Base-by-base conservation (phyloP, 345 rosid species). In the Citrus sp. region DNA sequence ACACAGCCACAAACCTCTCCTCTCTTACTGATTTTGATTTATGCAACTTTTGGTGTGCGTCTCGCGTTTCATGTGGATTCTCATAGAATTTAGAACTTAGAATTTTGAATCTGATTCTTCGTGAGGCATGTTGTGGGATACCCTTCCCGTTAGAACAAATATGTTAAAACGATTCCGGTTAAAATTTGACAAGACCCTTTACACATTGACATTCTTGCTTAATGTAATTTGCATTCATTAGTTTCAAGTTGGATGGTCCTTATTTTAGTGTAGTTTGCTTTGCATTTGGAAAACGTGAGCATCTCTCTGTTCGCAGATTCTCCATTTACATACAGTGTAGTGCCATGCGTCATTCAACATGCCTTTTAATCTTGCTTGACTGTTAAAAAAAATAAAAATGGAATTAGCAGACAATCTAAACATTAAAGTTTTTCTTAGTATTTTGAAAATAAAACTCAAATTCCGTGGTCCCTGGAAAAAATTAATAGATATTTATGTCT, bases 31-130 rank as follows among this genome's bases (percentile, higher is more conserved):
- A 32, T 72, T 1, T 35, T 27, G 6, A 22, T 27, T n/a, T 22
- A 19, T 42, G 7, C n/a, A 35, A 72, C 66, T 58, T 72, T 49
- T 37, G 35, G 32, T 16, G 66, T 14, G 51, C 51, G 51, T 46
- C 51, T 6, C 35, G 25, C 27, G 32, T n/a, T 7, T 21, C 7
- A 9, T 35, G 18, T 54, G 58, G 68, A 21, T 54, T 67, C 18
- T 25, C 25, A 67, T 35, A 2, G 56, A 55, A 55, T 19, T 67
- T 54, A 5, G 56, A 55, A 55, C 10, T 67, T 54, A 5, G 56
- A 55, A 55, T 19, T 67, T 67, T 25, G 79, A 67, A 55, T 25
- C 79, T 24, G 79, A 77, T 67, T 56, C 79, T n/a, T 25, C 2
- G 21, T 6, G 14, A 64, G 22, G 46, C 70, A 2, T 9, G 32